phyloP scores from a whole-genome alignment of 2,329 filamentous ascomycete species.

The Fusarium denticulatum region DNA sequence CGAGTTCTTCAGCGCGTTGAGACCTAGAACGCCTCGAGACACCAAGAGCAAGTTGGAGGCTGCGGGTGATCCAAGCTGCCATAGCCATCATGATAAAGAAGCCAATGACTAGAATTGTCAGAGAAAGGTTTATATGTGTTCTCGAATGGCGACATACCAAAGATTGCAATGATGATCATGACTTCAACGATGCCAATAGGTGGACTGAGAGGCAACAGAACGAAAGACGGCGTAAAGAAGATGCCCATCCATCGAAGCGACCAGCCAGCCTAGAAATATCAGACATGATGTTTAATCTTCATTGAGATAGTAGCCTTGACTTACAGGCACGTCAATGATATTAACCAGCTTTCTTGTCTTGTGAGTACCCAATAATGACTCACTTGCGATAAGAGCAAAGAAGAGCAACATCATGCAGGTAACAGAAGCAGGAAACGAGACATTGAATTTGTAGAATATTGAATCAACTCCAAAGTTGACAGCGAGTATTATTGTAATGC shows the following conservation, averaged over 20 bases:
- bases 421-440: constrained; percentile 69
- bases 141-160: constrained; percentile 54
- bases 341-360: constrained; percentile 59
- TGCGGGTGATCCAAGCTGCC: constrained; percentile 64
- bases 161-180: constrained; percentile 67
- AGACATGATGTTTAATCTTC: neutral
- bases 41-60: constrained; percentile 61
- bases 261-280: constrained; percentile 61
- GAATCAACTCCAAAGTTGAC: constrained; percentile 57
- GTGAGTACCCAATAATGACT: constrained; percentile 58
- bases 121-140: neutral
- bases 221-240: constrained; percentile 68
- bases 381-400: constrained; percentile 57
- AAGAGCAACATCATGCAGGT: constrained; percentile 67
- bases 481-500: constrained; percentile 53
- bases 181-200: constrained; percentile 64
- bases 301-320: constrained; percentile 3
- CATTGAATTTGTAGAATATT: constrained; percentile 56
- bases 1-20: constrained; percentile 61
- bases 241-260: constrained; percentile 67
- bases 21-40: constrained; percentile 62
- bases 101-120: constrained; percentile 57
- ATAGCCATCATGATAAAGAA: constrained; percentile 63
- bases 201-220: constrained; percentile 66
- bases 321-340: constrained; percentile 64